Base-by-base conservation (phyloP, 2,329 filamentous ascomycete species). In the Penicillium sclerotiorum region DNA sequence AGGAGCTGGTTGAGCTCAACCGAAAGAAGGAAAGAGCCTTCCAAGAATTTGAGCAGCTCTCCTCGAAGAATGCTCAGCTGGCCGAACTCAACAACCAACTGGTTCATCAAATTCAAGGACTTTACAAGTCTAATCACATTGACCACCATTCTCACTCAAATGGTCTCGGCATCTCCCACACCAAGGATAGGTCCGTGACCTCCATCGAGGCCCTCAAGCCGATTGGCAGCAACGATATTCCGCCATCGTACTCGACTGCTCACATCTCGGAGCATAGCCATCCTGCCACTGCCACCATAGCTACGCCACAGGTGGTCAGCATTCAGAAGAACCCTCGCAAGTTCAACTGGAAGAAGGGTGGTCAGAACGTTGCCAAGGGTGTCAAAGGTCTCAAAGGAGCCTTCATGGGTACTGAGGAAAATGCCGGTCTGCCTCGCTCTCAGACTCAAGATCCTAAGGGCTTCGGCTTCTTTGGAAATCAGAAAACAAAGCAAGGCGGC, bases 291-390 rank as follows among this genome's bases (percentile, higher is more conserved):
- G 74, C 86, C 38, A 73, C 87, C 41, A 70, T 84, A 55, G 79
- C 85, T 22, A 88, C 90, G 2, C 92, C 94, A n/a, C 94, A 95
- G 53, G 89, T 97, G 27, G 89, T 97, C 53, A 95, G 94, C 63
- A 95, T 97, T 55, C 86, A 91, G 62, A 97, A 96, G 75, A 91
- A 89, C 23, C 85, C 88, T 46, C 95, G 91, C 77, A 97, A 96
- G 71, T 96, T 96, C 75, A 96, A 96, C 75, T 97, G 94, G 92
- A 96, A 96, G 80, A 96, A 95, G 77, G 91, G 91, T 32, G 90
- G 90, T 32, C 93, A 95, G 73, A 92, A 89, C 48, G 87, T 97
- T 62, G 92, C 92, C 22, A 95, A 96, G 72, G 93, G 92, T 65
- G 89, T 97, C 44, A 96, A 96, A 76, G 91, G 92, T 45, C 85